Evolutionary conservation across 192 early-diverging fungal species (phyloP).

Genomic region (Endogone sp.): DNA sequence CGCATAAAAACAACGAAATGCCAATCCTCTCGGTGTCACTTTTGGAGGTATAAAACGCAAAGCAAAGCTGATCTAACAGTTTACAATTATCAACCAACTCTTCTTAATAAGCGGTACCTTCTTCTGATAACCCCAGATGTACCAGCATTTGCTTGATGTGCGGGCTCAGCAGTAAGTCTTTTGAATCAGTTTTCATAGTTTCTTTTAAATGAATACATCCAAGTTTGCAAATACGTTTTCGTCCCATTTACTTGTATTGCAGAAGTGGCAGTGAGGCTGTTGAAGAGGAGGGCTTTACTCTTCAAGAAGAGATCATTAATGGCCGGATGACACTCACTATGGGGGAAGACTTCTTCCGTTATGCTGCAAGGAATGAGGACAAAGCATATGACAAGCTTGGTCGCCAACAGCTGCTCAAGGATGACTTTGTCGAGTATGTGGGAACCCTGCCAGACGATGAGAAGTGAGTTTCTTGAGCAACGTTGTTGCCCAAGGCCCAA

Average conservation of each 20-base stretch:
- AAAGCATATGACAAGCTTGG: not conserved
- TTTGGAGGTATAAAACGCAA: not conserved
- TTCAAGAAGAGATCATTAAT: not conserved
- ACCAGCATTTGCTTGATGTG: no score
- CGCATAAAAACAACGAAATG: not conserved
- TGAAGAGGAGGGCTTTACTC: not conserved
- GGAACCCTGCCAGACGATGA: not conserved
- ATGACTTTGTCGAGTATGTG: not conserved
- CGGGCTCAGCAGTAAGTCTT: no score
- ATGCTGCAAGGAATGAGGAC: not conserved
- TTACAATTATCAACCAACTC: not conserved
- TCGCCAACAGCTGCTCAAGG: not conserved
- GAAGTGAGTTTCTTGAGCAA: not conserved
- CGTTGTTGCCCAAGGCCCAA: no score
- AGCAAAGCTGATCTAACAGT: not conserved
- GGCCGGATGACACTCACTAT: not conserved
- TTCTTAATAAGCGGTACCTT: not conserved
- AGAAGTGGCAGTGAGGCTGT: not conserved
- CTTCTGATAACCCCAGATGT: not conserved
- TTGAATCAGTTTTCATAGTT: no score
- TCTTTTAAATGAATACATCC: not conserved
- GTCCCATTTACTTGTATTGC: not conserved
- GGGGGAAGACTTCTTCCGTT: not conserved
- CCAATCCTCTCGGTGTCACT: not conserved
- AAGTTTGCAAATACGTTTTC: no score